Base-by-base conservation (phyloP, 2,329 filamentous ascomycete species). In the Diaporthe caulivora region DNA sequence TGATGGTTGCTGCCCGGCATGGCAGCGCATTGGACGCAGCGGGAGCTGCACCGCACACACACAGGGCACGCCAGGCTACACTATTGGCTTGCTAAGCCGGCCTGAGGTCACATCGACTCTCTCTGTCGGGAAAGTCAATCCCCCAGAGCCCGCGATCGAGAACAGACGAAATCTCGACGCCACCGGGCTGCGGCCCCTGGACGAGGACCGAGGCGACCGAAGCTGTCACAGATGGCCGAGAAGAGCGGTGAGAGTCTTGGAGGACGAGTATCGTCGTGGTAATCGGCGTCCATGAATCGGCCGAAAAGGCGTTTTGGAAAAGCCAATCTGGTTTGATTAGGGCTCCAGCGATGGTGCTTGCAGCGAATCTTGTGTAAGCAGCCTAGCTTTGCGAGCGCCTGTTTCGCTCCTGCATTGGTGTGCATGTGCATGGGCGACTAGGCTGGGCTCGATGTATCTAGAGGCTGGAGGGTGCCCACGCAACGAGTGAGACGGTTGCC, bases 401-500 rank as follows among this genome's bases (percentile, higher is more conserved):
- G 72, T 74, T 74, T 74, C 72, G 72, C 51, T 57, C 69, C 58
- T 74, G 69, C 72, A 69, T 74, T 72, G 70, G 72, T 74, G 72
- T 64, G 55, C 55, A 65, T 64, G 70, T 54, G 31, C 69, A 53
- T 55, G 60, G 31, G 67, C 34, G 67, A 34, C 42, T 65, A 51
- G 44, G 21, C 62, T 51, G 62, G 62, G 40, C 40, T 44, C 17
- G 57, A 62, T 26, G 57, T 29, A 26, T 34, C 5, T n/a, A 49
- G 21, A 37, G 44, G 44, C n/a, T 65, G 54, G 31, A 40, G 29
- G 37, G 42, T 47, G 17, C 17, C 21, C 21, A 40, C 8, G 47
- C 44, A 31, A 51, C 34, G 42, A 34, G 53, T 29, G 15, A 37
- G 37, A 58, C 42, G 53, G 26, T 8, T 58, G 29, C 21, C 31